Conservation (phyloP, 345 rosid genomes). For the Pugionium cornutum region DNA sequence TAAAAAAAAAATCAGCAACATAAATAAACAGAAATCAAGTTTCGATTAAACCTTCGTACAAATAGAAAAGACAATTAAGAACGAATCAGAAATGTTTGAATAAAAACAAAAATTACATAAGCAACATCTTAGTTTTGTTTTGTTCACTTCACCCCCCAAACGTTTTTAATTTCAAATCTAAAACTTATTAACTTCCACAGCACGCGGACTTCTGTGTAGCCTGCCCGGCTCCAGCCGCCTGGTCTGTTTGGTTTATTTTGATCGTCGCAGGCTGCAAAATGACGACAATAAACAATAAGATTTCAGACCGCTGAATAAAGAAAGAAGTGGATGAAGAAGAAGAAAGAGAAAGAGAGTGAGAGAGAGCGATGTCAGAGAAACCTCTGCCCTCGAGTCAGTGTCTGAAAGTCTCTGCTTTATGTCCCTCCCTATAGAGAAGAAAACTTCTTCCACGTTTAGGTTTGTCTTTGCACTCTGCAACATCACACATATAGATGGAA, state of each 20-base stretch:
- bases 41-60: neutral
- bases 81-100: slow-evolving; percentile 4
- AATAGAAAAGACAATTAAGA: slow-evolving; percentile 8
- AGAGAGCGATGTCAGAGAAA: slow-evolving; percentile 28
- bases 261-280: slow-evolving; percentile 39
- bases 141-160: slow-evolving; percentile 18
- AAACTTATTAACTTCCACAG: slow-evolving; percentile 28
- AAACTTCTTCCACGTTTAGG: slow-evolving; percentile 91
- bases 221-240: slow-evolving; percentile 41
- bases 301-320: neutral
- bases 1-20: slow-evolving; percentile 16
- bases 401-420: slow-evolving; percentile 93
- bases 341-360: neutral
- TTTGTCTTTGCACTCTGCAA: slow-evolving; percentile 98
- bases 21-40: slow-evolving; percentile 3
- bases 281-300: neutral
- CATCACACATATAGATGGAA: neutral
- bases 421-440: slow-evolving; percentile 92
- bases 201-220: slow-evolving; percentile 46
- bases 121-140: slow-evolving; percentile 26
- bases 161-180: neutral
- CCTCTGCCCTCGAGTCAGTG: slow-evolving; percentile 76
- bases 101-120: slow-evolving; percentile 30
- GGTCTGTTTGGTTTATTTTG: slow-evolving; percentile 45
- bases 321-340: neutral